These are phyloP conservation scores for Mortierella antarctica DNA, from an alignment of 192 early-diverging fungal genomes.

Conservation along the genomic window DNA sequence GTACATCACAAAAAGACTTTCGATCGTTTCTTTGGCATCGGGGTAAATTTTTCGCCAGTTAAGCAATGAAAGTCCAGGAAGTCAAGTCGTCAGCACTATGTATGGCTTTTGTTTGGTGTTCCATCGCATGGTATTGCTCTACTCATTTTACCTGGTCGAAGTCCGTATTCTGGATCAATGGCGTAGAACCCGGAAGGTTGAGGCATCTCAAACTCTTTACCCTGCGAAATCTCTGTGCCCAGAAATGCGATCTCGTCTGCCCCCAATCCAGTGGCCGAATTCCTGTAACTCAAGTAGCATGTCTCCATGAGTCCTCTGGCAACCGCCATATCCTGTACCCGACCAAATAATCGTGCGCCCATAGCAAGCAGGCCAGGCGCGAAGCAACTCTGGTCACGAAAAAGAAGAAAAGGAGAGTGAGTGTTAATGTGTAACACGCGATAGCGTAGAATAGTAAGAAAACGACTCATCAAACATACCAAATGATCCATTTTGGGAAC, in stretches of 20 bases:
- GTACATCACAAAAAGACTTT: conserved; percentile 36
- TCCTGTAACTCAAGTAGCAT: conserved; percentile 62
- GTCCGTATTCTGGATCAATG: conserved; percentile 54
- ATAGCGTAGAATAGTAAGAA: too few species aligned
- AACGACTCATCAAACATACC: background rate
- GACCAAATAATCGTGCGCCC: conserved; percentile 60
- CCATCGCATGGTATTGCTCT: background rate
- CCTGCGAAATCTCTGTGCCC: conserved; percentile 13
- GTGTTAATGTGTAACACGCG: background rate
- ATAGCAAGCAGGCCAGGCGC: conserved; percentile 76
- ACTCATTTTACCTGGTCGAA: conserved; percentile 49
- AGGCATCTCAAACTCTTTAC: conserved; percentile 39
- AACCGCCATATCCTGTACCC: conserved; percentile 64
- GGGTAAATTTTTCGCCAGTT: background rate
- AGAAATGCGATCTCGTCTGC: conserved; percentile 45
- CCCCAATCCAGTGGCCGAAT: conserved; percentile 30
- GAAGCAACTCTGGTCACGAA: conserved; percentile 69
- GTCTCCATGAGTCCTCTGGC: conserved; percentile 75
- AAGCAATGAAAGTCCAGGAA: background rate
- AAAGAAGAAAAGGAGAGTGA: background rate
- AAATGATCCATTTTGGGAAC: conserved; percentile 80
- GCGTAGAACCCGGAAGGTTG: conserved; percentile 18
- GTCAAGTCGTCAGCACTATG: background rate
- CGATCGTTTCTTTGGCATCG: conserved; percentile 16
- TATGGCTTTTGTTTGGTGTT: background rate